Base-by-base conservation (phyloP, 768 basidiomycete species). In the Leccinum aurantiacum region DNA sequence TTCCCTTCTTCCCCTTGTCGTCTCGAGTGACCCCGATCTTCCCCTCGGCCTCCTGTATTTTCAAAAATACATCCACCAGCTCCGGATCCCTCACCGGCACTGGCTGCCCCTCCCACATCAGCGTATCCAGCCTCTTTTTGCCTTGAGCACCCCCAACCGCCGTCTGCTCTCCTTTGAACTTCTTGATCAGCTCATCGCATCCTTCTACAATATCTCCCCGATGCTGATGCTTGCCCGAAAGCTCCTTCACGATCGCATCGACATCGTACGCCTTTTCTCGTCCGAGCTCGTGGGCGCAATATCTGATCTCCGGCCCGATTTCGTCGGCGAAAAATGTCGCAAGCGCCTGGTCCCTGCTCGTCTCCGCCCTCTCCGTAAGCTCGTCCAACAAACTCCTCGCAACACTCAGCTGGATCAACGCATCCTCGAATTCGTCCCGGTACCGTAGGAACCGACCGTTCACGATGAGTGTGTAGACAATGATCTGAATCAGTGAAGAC, bases 21-120 rank as follows among this genome's bases (percentile, higher is more conserved):
- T 69, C 68, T 31, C 67, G 72, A 58, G 73, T 70, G 29, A 75
- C 76, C 29, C 75, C 75, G 50, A 97, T 76, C 60, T 79, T 83
- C 10, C 74, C 77, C 67, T 94, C 84, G 1, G 89, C 91, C 17
- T 88, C 84, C 67, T 95, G 92, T 4, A 96, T 88, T 64, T 84
- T 89, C 62, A 93, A 74, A 57, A 97, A 76, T 31, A 91, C 90
- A 67, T 89, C 91, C 51, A 97, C 95, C 59, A 98, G 77, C 74
- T 98, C 95, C 0, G 93, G 93, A 67, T 90, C 94, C 56, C 95
- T 83, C 49, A 97, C 82, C 15, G 94, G 92, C 6, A 98, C 85
- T 0, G 84, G 84, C 65, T 89, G 82, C 6, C 85, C 93, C 62
- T 94, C 93, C 92, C 94, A 97, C 2, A 78, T 63, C 37, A 94